Evolutionary conservation across 2,329 filamentous ascomycete species (phyloP).

Genomic region (Aureobasidium sp.): DNA sequence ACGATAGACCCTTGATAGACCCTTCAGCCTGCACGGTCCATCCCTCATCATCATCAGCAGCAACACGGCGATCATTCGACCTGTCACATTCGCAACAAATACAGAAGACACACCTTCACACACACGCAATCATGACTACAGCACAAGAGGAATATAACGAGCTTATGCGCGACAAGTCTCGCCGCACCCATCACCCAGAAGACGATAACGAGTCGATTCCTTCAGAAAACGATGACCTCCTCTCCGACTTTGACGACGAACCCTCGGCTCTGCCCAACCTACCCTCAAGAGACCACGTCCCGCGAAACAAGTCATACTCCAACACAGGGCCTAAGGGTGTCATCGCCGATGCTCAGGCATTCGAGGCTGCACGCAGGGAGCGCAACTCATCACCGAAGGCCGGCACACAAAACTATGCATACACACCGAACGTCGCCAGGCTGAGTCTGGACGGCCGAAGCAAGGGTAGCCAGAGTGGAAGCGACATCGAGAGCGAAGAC

Average conservation of each 20-base stretch:
- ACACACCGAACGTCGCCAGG: slow-evolving; percentile 2
- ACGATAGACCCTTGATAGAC: background rate
- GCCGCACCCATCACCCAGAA: slow-evolving; percentile 37
- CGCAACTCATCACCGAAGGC: background rate
- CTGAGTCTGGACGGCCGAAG: slow-evolving; percentile 25
- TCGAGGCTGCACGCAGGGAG: slow-evolving; percentile 33
- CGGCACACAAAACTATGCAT: slow-evolving; percentile 8
- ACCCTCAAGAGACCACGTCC: background rate
- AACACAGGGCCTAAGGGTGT: slow-evolving; percentile 81
- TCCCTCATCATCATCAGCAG: background rate
- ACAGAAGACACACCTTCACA: background rate
- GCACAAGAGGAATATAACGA: slow-evolving; percentile 45
- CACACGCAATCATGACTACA: slow-evolving; percentile 14
- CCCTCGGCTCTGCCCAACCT: slow-evolving; percentile 37
- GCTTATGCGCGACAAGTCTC: slow-evolving; percentile 40
- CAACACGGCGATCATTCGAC: background rate
- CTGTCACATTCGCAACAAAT: background rate
- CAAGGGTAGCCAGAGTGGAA: slow-evolving; percentile 30
- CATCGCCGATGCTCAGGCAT: slow-evolving; percentile 73
- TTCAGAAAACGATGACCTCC: slow-evolving; percentile 34
- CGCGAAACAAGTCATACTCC: slow-evolving; percentile 31
- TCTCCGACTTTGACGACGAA: slow-evolving; percentile 27
- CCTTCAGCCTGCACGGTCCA: slow-evolving; percentile 1
- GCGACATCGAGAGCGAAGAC: slow-evolving; percentile 55
- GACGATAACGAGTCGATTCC: slow-evolving; percentile 36